Conservation (phyloP, 1,139 yeast genomes). For the Pichia sp. region DNA sequence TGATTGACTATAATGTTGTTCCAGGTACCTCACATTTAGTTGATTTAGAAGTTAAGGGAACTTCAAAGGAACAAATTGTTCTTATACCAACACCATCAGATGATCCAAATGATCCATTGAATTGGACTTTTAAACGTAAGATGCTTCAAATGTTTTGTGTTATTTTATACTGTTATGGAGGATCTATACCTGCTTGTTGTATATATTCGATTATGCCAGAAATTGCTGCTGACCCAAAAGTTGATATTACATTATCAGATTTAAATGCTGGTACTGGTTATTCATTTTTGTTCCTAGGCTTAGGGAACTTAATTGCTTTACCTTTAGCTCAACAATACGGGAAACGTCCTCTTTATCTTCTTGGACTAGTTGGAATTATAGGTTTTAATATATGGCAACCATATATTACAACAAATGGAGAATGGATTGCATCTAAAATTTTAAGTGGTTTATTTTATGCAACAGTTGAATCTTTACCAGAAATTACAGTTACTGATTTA, state of each 20-base stretch:
- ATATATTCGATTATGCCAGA: slow-evolving; percentile 39
- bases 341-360: slow-evolving; percentile 42
- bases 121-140: slow-evolving; percentile 36
- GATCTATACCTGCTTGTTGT: slow-evolving; percentile 42
- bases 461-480: slow-evolving; percentile 51
- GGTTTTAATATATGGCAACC: slow-evolving; percentile 40
- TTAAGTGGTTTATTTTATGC: slow-evolving; percentile 45
- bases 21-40: slow-evolving; percentile 61
- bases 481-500: slow-evolving; percentile 42
- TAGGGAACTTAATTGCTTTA: slow-evolving; percentile 42
- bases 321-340: slow-evolving; percentile 50
- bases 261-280: slow-evolving; percentile 48
- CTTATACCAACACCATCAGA: slow-evolving; percentile 39
- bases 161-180: slow-evolving; percentile 37
- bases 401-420: slow-evolving; percentile 33
- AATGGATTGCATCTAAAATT: slow-evolving; percentile 37
- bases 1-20: slow-evolving; percentile 33
- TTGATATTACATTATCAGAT: slow-evolving; percentile 31
- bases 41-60: slow-evolving; percentile 33
- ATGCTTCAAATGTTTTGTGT: slow-evolving; percentile 32
- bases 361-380: slow-evolving; percentile 33
- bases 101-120: slow-evolving; percentile 43
- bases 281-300: slow-evolving; percentile 40
- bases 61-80: slow-evolving; percentile 32
- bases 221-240: slow-evolving; percentile 34